These are phyloP conservation scores for Panicum hallii DNA, from an alignment of 202 grass and related monocot genomes.

Conservation along the genomic window DNA sequence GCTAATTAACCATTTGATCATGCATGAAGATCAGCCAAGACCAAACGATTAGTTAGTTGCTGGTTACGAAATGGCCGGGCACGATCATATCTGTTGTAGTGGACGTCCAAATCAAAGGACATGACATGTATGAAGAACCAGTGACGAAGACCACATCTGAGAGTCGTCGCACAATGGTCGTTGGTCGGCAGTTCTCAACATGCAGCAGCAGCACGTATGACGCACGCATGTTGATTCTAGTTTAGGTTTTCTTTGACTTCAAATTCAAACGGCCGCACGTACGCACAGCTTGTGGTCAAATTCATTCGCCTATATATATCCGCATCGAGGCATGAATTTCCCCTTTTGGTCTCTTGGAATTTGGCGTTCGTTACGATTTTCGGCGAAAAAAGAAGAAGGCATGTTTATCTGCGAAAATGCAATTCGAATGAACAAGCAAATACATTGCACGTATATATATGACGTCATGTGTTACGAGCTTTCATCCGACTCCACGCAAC, in stretches of 20 bases:
- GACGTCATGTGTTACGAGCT: too few relatives aligned
- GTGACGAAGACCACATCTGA: background rate
- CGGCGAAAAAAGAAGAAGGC: too few relatives aligned
- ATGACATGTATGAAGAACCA: background rate
- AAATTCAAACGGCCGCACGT: constrained; percentile 14
- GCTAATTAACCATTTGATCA: background rate
- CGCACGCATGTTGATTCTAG: background rate
- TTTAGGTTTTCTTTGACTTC: constrained; percentile 38
- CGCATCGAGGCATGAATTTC: background rate
- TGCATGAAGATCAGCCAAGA: background rate
- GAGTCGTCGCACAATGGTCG: background rate
- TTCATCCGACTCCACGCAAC: too few relatives aligned
- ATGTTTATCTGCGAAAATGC: too few relatives aligned
- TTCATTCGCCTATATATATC: background rate
- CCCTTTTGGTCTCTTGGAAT: background rate
- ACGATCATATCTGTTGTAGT: background rate
- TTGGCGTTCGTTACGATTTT: background rate
- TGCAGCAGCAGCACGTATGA: background rate
- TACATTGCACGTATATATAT: too few relatives aligned
- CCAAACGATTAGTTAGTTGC: background rate
- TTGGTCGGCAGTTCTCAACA: background rate
- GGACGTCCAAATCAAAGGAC: background rate
- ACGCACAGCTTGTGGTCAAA: background rate
- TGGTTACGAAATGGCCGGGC: background rate
- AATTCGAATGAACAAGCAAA: too few relatives aligned